These are phyloP conservation scores for Phytophthora rubi DNA, from an alignment of 352 stramenopile species.

Conservation along the genomic window DNA sequence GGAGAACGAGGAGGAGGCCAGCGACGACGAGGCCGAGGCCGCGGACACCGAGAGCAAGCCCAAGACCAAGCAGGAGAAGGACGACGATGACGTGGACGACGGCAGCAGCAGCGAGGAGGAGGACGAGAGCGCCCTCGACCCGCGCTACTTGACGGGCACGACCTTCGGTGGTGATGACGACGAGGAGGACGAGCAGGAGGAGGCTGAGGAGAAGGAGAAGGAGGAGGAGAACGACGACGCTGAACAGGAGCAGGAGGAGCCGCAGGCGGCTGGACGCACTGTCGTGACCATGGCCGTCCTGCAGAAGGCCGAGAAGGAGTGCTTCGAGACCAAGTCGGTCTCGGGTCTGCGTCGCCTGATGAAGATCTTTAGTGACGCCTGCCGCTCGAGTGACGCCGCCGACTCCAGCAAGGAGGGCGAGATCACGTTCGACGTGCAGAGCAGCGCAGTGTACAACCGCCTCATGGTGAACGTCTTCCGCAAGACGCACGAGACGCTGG, in stretches of 20 bases:
- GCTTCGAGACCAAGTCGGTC: constrained; percentile 89
- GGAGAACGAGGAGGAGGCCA: constrained; percentile 46
- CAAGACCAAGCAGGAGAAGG: constrained; percentile 40
- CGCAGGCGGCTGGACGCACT: constrained; percentile 48
- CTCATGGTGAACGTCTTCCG: constrained; percentile 95
- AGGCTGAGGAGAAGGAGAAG: constrained; percentile 36
- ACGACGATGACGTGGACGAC: constrained; percentile 53
- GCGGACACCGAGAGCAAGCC: constrained; percentile 16
- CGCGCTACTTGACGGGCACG: constrained; percentile 70
- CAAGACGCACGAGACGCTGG: constrained; percentile 88
- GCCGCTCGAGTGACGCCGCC: constrained; percentile 90
- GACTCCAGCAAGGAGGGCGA: constrained; percentile 72
- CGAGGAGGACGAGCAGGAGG: constrained; percentile 24
- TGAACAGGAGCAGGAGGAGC: constrained; percentile 31
- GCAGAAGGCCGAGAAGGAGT: constrained; percentile 86
- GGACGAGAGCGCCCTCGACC: constrained; percentile 80
- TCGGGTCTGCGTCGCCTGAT: constrained; percentile 92
- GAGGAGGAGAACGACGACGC: constrained; percentile 22
- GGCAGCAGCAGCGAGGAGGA: constrained; percentile 85
- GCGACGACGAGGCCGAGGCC: constrained; percentile 37
- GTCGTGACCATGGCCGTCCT: constrained; percentile 83
- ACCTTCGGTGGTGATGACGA: constrained; percentile 41
- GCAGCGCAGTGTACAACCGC: constrained; percentile 94
- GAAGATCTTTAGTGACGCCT: constrained; percentile 95
- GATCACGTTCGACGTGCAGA: constrained; percentile 93